Evolutionary conservation across 805 yeast genomes (phyloP).

Genomic region (Zygotorulaspora chibaensis): DNA sequence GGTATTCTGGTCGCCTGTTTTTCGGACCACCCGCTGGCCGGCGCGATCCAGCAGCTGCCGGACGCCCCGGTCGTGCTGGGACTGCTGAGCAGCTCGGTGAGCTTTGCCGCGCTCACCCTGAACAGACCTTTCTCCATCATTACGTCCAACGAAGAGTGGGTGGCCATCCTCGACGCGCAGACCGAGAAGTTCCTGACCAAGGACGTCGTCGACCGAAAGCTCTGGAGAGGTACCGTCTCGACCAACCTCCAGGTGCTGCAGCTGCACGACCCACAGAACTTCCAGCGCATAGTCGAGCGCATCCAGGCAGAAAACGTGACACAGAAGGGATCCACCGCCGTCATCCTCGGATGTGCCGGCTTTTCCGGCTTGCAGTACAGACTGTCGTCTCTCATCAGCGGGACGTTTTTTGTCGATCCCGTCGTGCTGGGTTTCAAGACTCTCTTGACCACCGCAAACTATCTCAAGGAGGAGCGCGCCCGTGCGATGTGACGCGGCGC

Average conservation of each 20-base stretch:
- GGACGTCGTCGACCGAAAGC: constrained; percentile 1
- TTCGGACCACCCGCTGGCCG: constrained; percentile 28
- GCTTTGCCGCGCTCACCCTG: constrained; percentile 13
- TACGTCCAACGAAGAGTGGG: constrained; percentile 29
- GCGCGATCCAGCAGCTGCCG: constrained; percentile 6
- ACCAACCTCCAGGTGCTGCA: constrained; percentile 23
- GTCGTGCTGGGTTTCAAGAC: constrained; percentile 11
- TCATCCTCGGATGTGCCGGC: constrained; percentile 31
- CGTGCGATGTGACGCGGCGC: background rate
- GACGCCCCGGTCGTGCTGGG: constrained; percentile 16
- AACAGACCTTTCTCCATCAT: constrained; percentile 21
- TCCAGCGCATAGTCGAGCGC: constrained; percentile 14
- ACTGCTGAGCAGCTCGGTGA: constrained; percentile 19
- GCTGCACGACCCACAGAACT: constrained; percentile 14
- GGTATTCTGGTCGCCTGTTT: constrained; percentile 27
- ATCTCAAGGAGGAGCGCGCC: background rate
- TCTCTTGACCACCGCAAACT: constrained; percentile 6
- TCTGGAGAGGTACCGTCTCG: constrained; percentile 25
- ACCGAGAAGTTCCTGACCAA: constrained; percentile 8
- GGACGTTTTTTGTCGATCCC: constrained; percentile 13
- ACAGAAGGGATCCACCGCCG: constrained; percentile 13
- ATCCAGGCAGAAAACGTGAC: constrained; percentile 18
- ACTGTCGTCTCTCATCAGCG: constrained; percentile 6
- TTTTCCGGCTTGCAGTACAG: constrained; percentile 21
- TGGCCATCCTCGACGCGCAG: constrained; percentile 17